A percentile compares a stretch with the other conserved stretches of the same genome.
Evolutionary conservation across 345 rosid genomes (phyloP).

Genomic region (Luvunga scandens): DNA sequence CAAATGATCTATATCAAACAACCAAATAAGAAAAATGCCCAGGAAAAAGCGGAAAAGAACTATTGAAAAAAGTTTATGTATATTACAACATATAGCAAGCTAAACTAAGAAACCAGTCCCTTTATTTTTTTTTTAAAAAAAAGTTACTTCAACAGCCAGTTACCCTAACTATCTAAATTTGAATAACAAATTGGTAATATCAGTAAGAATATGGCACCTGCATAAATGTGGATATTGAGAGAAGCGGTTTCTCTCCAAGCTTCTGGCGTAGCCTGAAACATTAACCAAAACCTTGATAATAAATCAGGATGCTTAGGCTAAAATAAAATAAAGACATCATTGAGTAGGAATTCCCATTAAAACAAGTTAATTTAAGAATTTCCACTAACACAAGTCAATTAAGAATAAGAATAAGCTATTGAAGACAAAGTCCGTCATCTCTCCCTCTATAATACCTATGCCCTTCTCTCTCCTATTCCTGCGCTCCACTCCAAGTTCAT

Average conservation of each 20-base stretch:
- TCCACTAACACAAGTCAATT: background rate
- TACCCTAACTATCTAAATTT: background rate
- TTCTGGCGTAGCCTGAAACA: constrained; percentile 74
- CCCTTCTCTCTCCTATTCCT: background rate
- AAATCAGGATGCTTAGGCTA: constrained; percentile 7
- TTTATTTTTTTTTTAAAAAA: constrained; percentile 3
- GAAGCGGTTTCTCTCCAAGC: constrained; percentile 89
- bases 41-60: background rate
- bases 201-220: constrained; percentile 49
- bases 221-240: constrained; percentile 72
- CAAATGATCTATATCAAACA: background rate
- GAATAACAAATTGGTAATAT: constrained; percentile 1
- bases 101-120: background rate
- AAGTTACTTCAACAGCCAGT: background rate
- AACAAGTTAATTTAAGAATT: background rate
- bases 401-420: background rate
- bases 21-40: background rate
- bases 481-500: background rate
- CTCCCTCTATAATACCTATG: background rate
- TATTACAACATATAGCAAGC: background rate
- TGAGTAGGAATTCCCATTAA: background rate
- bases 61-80: background rate
- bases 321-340: background rate
- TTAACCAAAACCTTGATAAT: constrained; percentile 14
- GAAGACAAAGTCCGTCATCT: background rate